Base-by-base conservation (phyloP, 768 basidiomycete species). In the Termitomyces sp. region DNA sequence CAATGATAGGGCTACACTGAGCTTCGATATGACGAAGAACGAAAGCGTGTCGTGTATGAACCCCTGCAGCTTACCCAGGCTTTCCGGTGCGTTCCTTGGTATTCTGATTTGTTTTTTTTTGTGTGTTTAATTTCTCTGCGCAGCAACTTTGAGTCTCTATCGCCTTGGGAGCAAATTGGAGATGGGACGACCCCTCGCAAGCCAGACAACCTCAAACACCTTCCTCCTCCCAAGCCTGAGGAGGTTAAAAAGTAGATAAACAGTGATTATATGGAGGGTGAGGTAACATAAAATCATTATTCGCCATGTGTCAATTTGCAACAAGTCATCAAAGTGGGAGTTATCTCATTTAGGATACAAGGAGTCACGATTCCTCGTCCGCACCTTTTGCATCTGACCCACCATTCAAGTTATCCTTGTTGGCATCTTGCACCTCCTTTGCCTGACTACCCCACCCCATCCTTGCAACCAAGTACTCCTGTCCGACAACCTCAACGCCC, bases 1-100 rank as follows among this genome's bases (percentile, higher is more conserved):
- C 1, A 26, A 62, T 36, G 9, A 13, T 66, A 97, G 95, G 97
- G 97, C n/a, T 99, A 98, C 74, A 94, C 93, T 9, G 97, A 99
- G 74, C 83, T 98, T 40, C 90, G 97, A 42, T 99, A 98, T 68
- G 95, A 98, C 65, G 97, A 98, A 75, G 95, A 96, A 76, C 85
- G 89, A 67, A 98, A 98, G 75, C 91, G 95, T 39, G 93, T 98
- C 55, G 93, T 97, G 36, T 97, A 98, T 67, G 97, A 99, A 71
- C 97, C 97, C 36, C 80, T 99, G 47, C 97, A 99, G 71, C 82
- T 99, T 58, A 95, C 96, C 2, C 97, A 99, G 70, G 96, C 97
- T 44, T 99, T 96, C 88, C 86, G 94, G 94, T 95, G 65, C 60
- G 79, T 30, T 46, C 49, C 30, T 12, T 55, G 34, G 6, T 5